Evolutionary conservation across 2,329 filamentous ascomycete genomes (phyloP).

Genomic region (Colletotrichum echinochloae): DNA sequence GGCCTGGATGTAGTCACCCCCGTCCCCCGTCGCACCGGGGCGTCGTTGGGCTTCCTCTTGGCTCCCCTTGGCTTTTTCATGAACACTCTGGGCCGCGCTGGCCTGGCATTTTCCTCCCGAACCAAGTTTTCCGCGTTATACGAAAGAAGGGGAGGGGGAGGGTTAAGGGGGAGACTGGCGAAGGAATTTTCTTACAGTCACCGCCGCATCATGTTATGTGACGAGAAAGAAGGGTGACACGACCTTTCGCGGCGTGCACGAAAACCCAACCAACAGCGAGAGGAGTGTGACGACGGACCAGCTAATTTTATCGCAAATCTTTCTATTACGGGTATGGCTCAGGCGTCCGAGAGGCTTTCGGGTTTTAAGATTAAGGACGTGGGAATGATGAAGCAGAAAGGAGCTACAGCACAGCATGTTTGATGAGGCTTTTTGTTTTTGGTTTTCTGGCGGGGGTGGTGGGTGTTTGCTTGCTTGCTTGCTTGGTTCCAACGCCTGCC

Average conservation of each 20-base stretch:
- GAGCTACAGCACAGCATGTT: conserved; percentile 4
- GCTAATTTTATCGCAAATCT: conserved; percentile 26
- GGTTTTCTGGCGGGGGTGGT: neutral
- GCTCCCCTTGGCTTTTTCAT: neutral
- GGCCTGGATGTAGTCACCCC: conserved; percentile 29
- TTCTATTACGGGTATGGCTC: conserved; percentile 37
- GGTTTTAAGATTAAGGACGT: conserved; percentile 9
- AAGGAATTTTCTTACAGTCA: conserved; percentile 20
- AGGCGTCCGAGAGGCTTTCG: conserved; percentile 7
- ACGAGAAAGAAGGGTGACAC: conserved; percentile 12
- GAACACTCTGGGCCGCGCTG: neutral
- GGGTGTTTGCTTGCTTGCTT: neutral
- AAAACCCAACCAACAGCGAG: neutral
- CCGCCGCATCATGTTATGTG: conserved; percentile 1
- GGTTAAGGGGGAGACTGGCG: too few relatives aligned
- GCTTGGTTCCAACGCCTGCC: too few relatives aligned
- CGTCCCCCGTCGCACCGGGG: conserved; percentile 12
- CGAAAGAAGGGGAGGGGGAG: neutral
- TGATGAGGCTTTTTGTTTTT: neutral
- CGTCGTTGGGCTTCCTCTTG: neutral
- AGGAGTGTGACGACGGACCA: neutral
- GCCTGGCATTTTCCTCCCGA: neutral
- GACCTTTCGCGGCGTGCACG: conserved; percentile 6
- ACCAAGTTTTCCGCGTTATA: conserved; percentile 17
- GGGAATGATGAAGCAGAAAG: neutral